Percentiles rank a stretch among this genome's conserved stretches.
These are phyloP conservation scores for Nicotiana knightiana DNA, from an alignment of 257 asterid species.

Conservation along the genomic window DNA sequence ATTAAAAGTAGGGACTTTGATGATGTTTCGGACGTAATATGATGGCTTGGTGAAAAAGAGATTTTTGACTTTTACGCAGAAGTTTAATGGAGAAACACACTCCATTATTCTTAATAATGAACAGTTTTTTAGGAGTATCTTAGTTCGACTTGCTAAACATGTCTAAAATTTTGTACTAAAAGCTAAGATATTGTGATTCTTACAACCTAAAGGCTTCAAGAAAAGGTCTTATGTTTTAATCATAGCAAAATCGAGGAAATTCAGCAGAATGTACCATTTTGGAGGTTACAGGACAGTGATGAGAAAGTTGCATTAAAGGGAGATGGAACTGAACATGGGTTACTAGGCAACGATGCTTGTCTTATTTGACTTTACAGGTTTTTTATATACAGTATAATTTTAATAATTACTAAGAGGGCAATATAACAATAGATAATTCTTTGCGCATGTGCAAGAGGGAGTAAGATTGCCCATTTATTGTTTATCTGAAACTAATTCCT, in stretches of 20 bases:
- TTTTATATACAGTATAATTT: background rate
- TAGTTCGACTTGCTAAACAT: background rate
- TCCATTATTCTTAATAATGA: background rate
- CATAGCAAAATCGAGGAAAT: background rate
- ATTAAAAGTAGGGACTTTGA: background rate
- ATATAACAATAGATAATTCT: background rate
- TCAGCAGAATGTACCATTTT: background rate
- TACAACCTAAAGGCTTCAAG: background rate
- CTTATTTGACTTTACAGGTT: background rate
- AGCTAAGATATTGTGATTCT: background rate
- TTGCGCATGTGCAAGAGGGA: background rate
- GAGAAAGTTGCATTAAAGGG: background rate
- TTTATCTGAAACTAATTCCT: background rate
- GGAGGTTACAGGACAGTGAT: background rate
- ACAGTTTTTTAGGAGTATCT: background rate
- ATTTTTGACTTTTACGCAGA: background rate
- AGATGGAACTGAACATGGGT: background rate
- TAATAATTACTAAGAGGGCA: background rate
- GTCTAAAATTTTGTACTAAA: background rate
- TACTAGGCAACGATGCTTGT: background rate
- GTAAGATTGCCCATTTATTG: background rate
- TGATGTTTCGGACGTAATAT: background rate
- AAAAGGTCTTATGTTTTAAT: constrained; percentile 4
- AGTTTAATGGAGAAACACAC: background rate
- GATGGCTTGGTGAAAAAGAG: background rate